A percentile compares a stretch with the other conserved stretches of the same genome.
Conservation (phyloP, 257 asterid species). For the Vinca minor region DNA sequence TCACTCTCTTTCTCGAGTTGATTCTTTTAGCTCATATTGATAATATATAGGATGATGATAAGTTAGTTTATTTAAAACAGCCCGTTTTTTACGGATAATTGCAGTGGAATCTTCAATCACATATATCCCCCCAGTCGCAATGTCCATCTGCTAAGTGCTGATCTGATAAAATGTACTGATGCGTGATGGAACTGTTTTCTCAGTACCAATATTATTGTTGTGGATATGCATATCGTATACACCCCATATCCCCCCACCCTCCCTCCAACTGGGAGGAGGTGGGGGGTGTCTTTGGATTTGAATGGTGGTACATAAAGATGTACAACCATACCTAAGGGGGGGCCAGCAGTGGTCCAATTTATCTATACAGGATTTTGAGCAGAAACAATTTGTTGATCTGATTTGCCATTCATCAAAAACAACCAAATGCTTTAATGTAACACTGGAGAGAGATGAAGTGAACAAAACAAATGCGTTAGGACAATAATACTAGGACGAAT, state of each 20-base stretch:
- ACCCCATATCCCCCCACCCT: not conserved
- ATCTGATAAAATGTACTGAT: not conserved
- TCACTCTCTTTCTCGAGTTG: too few relatives aligned
- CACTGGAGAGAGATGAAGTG: not conserved
- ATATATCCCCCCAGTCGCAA: too few relatives aligned
- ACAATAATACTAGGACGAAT: not conserved
- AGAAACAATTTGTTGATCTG: not conserved
- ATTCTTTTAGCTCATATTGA: too few relatives aligned
- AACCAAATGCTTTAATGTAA: not conserved
- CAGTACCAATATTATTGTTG: not conserved
- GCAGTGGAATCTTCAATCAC: not conserved
- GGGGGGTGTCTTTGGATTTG: not conserved
- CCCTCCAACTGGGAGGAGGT: not conserved
- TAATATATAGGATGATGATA: too few relatives aligned
- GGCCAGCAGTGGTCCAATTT: conserved; percentile 14
- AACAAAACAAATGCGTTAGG: not conserved
- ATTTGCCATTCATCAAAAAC: not conserved
- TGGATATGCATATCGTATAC: not conserved
- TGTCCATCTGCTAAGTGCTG: not conserved
- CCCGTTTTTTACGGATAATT: not conserved
- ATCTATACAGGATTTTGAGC: not conserved
- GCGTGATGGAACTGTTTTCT: not conserved
- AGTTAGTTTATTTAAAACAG: too few relatives aligned
- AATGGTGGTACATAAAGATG: conserved; percentile 2
- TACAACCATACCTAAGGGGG: conserved; percentile 1